These are phyloP conservation scores for Metschnikowia koreensis DNA, from an alignment of 805 yeast species.

Conservation along the genomic window DNA sequence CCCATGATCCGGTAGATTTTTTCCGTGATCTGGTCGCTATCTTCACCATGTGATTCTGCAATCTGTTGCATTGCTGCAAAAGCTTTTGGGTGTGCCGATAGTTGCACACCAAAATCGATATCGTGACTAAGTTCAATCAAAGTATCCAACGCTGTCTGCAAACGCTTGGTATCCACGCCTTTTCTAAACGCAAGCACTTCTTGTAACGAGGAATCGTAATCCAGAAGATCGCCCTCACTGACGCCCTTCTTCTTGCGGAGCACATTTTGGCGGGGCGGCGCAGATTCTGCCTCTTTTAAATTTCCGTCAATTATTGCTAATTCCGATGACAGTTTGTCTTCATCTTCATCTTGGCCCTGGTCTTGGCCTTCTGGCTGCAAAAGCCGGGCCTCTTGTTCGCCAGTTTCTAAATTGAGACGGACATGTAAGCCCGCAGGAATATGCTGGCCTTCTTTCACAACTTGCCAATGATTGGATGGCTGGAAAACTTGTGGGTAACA, in stretches of 20 bases:
- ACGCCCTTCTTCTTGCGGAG: conserved; percentile 5
- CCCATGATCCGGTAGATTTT: conserved; percentile 59
- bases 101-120: conserved; percentile 53
- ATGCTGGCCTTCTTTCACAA: conserved; percentile 64
- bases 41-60: conserved; percentile 13
- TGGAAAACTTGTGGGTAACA: conserved; percentile 66
- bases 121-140: conserved; percentile 67
- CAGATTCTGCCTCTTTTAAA: neutral
- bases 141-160: conserved; percentile 36
- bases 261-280: neutral
- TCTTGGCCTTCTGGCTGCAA: conserved; percentile 31
- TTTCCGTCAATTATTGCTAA: neutral
- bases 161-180: conserved; percentile 19
- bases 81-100: conserved; percentile 37
- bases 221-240: conserved; percentile 19
- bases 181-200: conserved; percentile 12
- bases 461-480: conserved; percentile 69
- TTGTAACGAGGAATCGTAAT: conserved; percentile 12
- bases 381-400: conserved; percentile 65
- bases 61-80: conserved; percentile 31
- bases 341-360: conserved; percentile 7
- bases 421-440: conserved; percentile 82
- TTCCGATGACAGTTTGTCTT: neutral
- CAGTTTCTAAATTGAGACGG: conserved; percentile 70
- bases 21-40: conserved; percentile 40